These are phyloP conservation scores for Colletotrichum sp. DNA, from an alignment of 2,329 filamentous ascomycete species.

Conservation along the genomic window DNA sequence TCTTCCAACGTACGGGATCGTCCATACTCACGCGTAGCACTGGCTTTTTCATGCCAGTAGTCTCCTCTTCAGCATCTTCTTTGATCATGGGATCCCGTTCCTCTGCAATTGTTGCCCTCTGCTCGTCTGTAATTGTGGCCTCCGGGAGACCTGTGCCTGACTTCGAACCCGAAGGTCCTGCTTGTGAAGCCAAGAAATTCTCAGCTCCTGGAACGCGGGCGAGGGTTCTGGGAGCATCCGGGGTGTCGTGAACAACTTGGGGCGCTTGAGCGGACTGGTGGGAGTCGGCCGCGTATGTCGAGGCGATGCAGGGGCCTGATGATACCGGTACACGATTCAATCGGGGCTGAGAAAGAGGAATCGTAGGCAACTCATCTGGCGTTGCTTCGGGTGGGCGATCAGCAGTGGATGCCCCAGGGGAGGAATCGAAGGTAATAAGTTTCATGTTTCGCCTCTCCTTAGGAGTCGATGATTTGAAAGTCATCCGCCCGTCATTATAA, in stretches of 20 bases:
- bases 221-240: not conserved
- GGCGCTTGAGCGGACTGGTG: not conserved
- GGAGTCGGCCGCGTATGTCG: not conserved
- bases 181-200: not conserved
- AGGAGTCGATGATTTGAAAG: not conserved
- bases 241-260: not conserved
- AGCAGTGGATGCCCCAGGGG: not conserved
- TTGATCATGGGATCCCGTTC: not conserved
- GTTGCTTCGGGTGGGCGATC: not conserved
- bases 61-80: not conserved
- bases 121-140: not conserved
- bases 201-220: not conserved
- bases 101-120: not conserved
- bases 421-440: constrained; percentile 30
- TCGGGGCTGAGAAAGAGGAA: not conserved
- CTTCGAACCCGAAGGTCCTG: not conserved
- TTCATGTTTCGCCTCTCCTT: constrained; percentile 18
- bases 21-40: not conserved
- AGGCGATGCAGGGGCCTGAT: not conserved
- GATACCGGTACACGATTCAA: not conserved
- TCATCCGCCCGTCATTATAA: not conserved
- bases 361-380: not conserved
- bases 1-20: not conserved
- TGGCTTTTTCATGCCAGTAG: not conserved
- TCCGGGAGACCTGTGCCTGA: not conserved